phyloP scores from a whole-genome alignment of 352 stramenopile genomes.

The Globisporangium nunn region DNA sequence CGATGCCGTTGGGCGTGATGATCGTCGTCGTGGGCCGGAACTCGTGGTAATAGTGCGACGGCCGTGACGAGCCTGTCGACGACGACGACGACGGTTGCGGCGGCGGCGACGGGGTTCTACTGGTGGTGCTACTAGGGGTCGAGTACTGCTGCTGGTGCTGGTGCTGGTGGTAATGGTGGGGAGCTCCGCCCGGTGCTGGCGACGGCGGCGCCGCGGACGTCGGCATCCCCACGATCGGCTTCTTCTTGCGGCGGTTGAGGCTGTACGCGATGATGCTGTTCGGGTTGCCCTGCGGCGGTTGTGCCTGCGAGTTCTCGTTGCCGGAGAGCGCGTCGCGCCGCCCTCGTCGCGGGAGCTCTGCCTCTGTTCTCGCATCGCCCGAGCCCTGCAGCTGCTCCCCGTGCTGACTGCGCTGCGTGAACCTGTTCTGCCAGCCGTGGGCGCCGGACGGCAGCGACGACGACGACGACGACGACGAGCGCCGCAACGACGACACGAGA shows the following conservation, averaged over 20 bases:
- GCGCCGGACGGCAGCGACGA: constrained; percentile 15
- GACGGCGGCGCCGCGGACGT: background rate
- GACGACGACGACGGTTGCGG: background rate
- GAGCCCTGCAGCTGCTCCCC: constrained; percentile 2
- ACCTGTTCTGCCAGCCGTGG: constrained; percentile 5
- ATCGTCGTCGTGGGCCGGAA: constrained; percentile 12
- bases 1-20: constrained; percentile 16
- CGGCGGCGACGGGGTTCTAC: background rate
- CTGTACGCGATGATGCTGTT: constrained; percentile 56
- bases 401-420: constrained; percentile 17
- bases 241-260: constrained; percentile 56
- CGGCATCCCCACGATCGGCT: constrained; percentile 33
- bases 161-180: constrained; percentile 18
- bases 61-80: background rate
- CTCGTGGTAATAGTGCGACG: background rate
- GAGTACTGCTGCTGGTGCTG: constrained; percentile 17
- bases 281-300: constrained; percentile 5
- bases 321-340: constrained; percentile 36
- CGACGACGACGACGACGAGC: constrained; percentile 22
- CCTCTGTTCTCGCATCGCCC: constrained; percentile 21
- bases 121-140: background rate
- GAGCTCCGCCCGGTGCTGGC: background rate
- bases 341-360: constrained; percentile 22
- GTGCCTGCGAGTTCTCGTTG: constrained; percentile 21
- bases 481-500: constrained; percentile 24